Base-by-base conservation (phyloP, 257 asterid species). In the Solanum chilense region DNA sequence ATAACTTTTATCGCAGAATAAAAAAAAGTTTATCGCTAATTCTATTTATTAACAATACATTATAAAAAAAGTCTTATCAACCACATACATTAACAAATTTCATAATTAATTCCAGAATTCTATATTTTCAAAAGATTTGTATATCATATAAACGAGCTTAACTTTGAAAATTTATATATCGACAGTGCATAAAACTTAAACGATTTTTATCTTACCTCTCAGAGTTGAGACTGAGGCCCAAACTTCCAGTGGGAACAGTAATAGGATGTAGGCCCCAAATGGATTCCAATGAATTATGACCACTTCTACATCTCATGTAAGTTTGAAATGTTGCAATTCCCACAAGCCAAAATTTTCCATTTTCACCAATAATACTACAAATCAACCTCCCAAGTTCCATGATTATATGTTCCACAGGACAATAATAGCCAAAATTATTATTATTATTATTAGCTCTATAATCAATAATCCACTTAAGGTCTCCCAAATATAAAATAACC, bases 301-400 rank as follows among this genome's bases (percentile, higher is more conserved):
- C 96, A 81, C 27, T 93, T 89, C 92, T 92, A 77, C 98, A 94
- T 87, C 88, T 95, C 91, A 91, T 92, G 81, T 90, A 96, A 35
- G 96, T 96, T 76, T 93, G 93, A 80, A 93, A 96, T 5, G 94
- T 94, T 68, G 98, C 98, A 25, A 95, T 91, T 83, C 99, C 99
- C 91, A 95, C 85, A 6, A 96, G 83, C 98, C 98, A 93, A 90
- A 93, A 80, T 86, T 82, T 92, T 14, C 94, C 96, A 37, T 44
- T 77, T 81, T 93, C 95, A 33, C 92, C 93, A 49, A 49, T 15
- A 23, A 92, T 78, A 16, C 91, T 93, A 87, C 91, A 90, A 4
- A 92, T 82, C 77, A 96, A 84, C 78, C 93, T 93, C 11, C 96
- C 96, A 44, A 95, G 66, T 88, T 96, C 98, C 95, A 90, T 93